phyloP scores from a whole-genome alignment of 768 basidiomycete species.

The Suillus lakei region DNA sequence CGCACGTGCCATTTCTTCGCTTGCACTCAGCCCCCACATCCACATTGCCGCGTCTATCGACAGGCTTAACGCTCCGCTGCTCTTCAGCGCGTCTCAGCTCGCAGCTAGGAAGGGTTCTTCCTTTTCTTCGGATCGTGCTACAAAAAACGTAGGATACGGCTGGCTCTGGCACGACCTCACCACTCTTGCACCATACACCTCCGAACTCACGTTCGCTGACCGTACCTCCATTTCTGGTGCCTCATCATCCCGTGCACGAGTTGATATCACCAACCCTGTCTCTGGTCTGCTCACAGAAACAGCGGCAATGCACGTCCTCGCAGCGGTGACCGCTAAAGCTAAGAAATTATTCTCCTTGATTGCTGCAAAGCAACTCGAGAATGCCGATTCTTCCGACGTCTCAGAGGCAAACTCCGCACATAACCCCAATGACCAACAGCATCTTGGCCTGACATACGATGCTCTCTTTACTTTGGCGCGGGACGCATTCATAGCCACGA shows the following conservation, averaged over 20 bases:
- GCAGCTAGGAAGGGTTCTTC: constrained; percentile 52
- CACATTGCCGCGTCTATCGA: constrained; percentile 88
- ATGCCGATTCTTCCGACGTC: constrained; percentile 37
- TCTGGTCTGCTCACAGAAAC: constrained; percentile 67
- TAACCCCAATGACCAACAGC: constrained; percentile 43
- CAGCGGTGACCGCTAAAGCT: constrained; percentile 86
- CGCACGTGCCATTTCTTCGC: constrained; percentile 68
- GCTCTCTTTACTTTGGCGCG: constrained; percentile 74
- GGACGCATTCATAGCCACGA: constrained; percentile 87
- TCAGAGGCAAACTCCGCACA: constrained; percentile 17
- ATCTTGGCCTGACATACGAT: constrained; percentile 65
- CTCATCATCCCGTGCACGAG: constrained; percentile 36
- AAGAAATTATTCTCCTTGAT: constrained; percentile 81
- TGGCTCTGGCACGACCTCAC: constrained; percentile 94
- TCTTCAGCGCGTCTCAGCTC: constrained; percentile 79
- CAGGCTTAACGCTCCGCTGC: constrained; percentile 79
- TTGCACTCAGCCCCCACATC: constrained; percentile 75
- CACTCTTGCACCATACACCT: constrained; percentile 81
- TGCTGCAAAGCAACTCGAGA: constrained; percentile 68
- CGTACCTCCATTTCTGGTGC: constrained; percentile 64
- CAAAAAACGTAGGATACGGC: constrained; percentile 49
- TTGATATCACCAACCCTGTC: constrained; percentile 36
- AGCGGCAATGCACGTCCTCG: constrained; percentile 79
- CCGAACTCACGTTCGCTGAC: constrained; percentile 72
- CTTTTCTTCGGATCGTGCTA: constrained; percentile 22